phyloP scores from a whole-genome alignment of 2,329 filamentous ascomycete genomes.

The Arachnopeziza araneosa region DNA sequence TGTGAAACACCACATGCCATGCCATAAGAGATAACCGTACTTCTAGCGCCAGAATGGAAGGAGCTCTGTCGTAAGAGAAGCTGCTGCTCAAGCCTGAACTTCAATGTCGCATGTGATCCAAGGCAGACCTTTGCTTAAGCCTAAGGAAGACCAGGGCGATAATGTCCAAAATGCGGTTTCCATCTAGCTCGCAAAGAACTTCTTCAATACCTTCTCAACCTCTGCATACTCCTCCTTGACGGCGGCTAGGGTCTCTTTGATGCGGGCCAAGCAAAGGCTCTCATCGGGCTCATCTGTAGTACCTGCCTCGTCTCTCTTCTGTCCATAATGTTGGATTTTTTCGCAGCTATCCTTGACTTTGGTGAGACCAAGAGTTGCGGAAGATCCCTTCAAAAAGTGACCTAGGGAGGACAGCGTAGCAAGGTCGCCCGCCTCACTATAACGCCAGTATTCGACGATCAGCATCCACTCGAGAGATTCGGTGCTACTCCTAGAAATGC shows the following conservation, averaged over 20 bases:
- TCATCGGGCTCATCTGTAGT: conserved; percentile 59
- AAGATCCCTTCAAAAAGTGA: conserved; percentile 96
- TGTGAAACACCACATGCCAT: conserved; percentile 17
- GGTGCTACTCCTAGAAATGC: neutral
- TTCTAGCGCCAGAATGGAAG: neutral
- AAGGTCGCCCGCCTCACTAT: conserved; percentile 63
- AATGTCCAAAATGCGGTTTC: conserved; percentile 12
- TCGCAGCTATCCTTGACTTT: conserved; percentile 93
- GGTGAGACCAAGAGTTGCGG: conserved; percentile 82
- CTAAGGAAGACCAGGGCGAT: conserved; percentile 18
- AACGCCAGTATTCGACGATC: neutral
- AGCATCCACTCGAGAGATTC: neutral
- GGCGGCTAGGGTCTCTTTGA: conserved; percentile 61
- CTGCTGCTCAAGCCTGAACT: conserved; percentile 19
- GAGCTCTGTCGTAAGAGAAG: conserved; percentile 24
- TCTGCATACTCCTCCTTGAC: conserved; percentile 74
- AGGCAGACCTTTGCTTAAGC: conserved; percentile 15
- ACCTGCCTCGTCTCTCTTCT: conserved; percentile 73
- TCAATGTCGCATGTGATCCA: conserved; percentile 24
- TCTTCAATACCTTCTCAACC: conserved; percentile 63
- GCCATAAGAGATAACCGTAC: conserved; percentile 5
- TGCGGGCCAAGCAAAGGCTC: conserved; percentile 61
- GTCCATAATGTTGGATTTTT: conserved; percentile 91
- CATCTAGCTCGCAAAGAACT: conserved; percentile 25
- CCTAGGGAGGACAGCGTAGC: conserved; percentile 74